Evolutionary conservation across 2,329 filamentous ascomycete genomes (phyloP).

Genomic region (Nothophoma quercina): DNA sequence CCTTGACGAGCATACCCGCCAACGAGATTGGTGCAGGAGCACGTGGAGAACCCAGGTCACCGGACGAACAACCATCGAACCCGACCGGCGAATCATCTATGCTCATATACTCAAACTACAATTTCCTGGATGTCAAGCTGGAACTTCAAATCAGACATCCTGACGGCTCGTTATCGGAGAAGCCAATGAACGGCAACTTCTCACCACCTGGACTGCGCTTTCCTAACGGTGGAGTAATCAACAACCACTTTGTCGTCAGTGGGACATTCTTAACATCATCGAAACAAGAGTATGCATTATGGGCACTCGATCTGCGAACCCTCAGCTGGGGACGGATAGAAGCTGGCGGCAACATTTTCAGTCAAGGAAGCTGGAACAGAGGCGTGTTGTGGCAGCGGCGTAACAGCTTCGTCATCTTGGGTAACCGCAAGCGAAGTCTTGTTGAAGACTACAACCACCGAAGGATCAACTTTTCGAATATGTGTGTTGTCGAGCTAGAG

Average conservation of each 20-base stretch:
- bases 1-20: slow-evolving; percentile 72
- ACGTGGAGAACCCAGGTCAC: slow-evolving; percentile 51
- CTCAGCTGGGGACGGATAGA: slow-evolving; percentile 96
- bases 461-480: slow-evolving; percentile 94
- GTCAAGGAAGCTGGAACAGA: slow-evolving; percentile 96
- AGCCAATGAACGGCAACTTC: slow-evolving; percentile 84
- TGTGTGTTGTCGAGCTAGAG: slow-evolving; percentile 96
- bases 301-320: slow-evolving; percentile 88
- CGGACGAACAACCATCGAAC: slow-evolving; percentile 39
- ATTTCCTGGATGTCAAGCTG: slow-evolving; percentile 95
- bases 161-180: slow-evolving; percentile 85
- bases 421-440: slow-evolving; percentile 89
- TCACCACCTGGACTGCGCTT: slow-evolving; percentile 93
- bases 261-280: slow-evolving; percentile 97
- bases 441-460: slow-evolving; percentile 99
- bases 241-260: slow-evolving; percentile 95
- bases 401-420: slow-evolving; percentile 94
- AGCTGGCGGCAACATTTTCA: slow-evolving; percentile 89
- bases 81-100: slow-evolving; percentile 67
- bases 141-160: slow-evolving; percentile 88
- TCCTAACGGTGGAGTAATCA: slow-evolving; percentile 93
- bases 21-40: slow-evolving; percentile 70
- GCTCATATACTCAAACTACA: slow-evolving; percentile 99
- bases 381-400: slow-evolving; percentile 91
- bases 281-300: slow-evolving; percentile 96